A percentile compares a stretch with the other conserved stretches of the same genome.
Evolutionary conservation across 2,329 filamentous ascomycete species (phyloP).

Genomic region (Diaporthe eres): DNA sequence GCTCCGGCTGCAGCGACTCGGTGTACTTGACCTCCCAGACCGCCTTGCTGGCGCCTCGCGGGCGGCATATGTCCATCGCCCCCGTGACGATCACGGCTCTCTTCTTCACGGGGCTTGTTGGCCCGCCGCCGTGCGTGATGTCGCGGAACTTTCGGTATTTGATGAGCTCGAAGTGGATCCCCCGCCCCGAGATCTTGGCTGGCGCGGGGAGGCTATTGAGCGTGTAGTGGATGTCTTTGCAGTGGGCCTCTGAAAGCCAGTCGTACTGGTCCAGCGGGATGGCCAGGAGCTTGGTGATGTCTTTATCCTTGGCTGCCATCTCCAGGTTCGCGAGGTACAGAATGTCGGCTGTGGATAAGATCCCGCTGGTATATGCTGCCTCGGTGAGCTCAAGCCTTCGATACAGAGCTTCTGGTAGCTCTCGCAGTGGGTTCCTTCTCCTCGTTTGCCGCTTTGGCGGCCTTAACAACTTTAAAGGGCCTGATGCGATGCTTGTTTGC

Average conservation of each 20-base stretch:
- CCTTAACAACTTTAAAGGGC: conserved; percentile 24
- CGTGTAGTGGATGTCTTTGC: conserved; percentile 35
- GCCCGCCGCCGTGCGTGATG: conserved; percentile 38
- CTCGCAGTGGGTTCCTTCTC: conserved; percentile 28
- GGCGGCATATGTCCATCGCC: conserved; percentile 37
- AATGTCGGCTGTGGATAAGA: conserved; percentile 24
- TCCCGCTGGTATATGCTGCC: background rate
- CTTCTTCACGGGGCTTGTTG: conserved; percentile 30
- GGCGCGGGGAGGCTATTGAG: conserved; percentile 33
- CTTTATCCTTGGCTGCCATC: conserved; percentile 39
- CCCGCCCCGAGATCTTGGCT: conserved; percentile 12
- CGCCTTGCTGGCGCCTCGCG: conserved; percentile 20
- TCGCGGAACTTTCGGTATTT: conserved; percentile 7
- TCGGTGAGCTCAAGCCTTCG: conserved; percentile 11
- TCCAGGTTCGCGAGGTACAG: conserved; percentile 32
- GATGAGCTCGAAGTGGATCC: conserved; percentile 28
- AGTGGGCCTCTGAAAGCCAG: conserved; percentile 38
- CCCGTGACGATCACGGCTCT: conserved; percentile 19
- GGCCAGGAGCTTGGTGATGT: conserved; percentile 39
- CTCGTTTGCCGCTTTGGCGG: conserved; percentile 18
- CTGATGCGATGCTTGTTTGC: background rate
- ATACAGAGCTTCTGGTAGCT: conserved; percentile 28
- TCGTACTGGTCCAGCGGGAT: conserved; percentile 35
- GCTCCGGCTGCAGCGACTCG: conserved; percentile 36
- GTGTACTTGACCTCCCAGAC: conserved; percentile 40